Conservation (phyloP, 2,329 filamentous ascomycete species). For the Microcera coccophila region DNA sequence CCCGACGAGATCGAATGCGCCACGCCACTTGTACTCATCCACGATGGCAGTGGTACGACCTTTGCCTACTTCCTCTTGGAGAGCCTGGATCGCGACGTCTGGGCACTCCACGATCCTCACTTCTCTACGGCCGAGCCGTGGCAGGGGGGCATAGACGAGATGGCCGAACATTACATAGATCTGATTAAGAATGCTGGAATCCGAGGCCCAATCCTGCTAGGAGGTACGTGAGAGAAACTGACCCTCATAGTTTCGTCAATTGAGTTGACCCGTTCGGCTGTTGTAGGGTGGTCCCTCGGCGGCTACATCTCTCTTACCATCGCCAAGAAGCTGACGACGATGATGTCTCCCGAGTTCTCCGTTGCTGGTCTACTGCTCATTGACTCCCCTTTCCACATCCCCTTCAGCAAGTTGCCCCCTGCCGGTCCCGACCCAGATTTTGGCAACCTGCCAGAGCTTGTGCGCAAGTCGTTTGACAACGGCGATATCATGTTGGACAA, state of each 20-base stretch:
- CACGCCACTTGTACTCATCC: conserved; percentile 27
- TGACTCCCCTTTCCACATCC: conserved; percentile 28
- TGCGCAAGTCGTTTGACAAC: conserved; percentile 29
- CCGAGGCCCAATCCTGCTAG: conserved; percentile 24
- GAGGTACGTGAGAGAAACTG: conserved; percentile 25
- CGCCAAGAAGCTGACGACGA: conserved; percentile 22
- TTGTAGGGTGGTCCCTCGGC: conserved; percentile 30
- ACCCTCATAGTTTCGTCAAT: neutral
- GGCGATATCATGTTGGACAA: conserved; percentile 29
- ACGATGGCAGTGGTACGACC: conserved; percentile 31
- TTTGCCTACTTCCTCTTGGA: conserved; percentile 29
- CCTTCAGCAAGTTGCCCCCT: conserved; percentile 14
- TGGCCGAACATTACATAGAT: conserved; percentile 27
- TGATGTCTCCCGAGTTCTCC: conserved; percentile 18
- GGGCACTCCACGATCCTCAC: conserved; percentile 30
- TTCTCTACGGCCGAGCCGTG: conserved; percentile 23
- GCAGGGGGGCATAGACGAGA: conserved; percentile 29
- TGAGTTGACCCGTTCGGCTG: neutral
- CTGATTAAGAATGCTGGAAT: conserved; percentile 22
- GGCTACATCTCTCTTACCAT: conserved; percentile 27
- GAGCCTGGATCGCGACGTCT: conserved; percentile 27
- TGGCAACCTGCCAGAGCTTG: conserved; percentile 20
- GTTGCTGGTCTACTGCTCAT: conserved; percentile 28
- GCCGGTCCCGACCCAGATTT: conserved; percentile 16
- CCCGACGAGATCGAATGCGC: no score